Base-by-base conservation (phyloP, 2,329 filamentous ascomycete genomes). In the Apiospora hydei region DNA sequence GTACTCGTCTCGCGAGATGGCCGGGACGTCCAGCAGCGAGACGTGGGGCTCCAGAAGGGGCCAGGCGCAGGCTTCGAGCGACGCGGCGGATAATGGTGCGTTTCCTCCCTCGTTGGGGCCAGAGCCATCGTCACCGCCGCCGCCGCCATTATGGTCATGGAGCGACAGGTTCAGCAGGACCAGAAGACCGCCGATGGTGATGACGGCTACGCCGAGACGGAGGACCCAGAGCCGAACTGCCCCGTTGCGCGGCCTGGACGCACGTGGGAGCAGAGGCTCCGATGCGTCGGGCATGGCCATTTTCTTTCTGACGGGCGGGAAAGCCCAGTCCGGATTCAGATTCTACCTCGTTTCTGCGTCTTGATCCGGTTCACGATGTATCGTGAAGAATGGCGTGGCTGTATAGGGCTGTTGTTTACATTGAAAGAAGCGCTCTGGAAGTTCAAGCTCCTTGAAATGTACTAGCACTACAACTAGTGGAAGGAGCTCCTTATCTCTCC, bases 31-130 rank as follows among this genome's bases (percentile, higher is more conserved):
- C 44, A 80, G 75, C 18, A 79, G 77, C 43, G 71, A 70, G 5
- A 71, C 68, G 67, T 79, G 75, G 21, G 75, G 51, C 24, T 77
- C 71, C 24, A 80, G 74, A 4, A 74, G 51, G 4, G 64, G n/a
- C 78, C 78, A 79, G 13, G 77, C 77, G 67, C 78, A 80, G 4
- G 72, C 71, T 67, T 78, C 75, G 1, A 79, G 57, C 41, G 70
- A 44, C n/a, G 71, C 67, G 14, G 67, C 49, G 30, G 71, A 57
- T 8, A 69, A 38, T 8, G 57, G 30, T 0, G 18, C 34, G 3
- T 16, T 30, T 61, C 53, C 53, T 61, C 53, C 53, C 0, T 64
- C 10, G 13, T 64, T 14, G 6, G 57, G 34, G 18, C 30, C 53
- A 21, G 30, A 21, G 7, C 53, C 53, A 4, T 8, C 53, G 30